Base-by-base conservation (phyloP, 805 yeast species). In the Pichia pseudocactophila region DNA sequence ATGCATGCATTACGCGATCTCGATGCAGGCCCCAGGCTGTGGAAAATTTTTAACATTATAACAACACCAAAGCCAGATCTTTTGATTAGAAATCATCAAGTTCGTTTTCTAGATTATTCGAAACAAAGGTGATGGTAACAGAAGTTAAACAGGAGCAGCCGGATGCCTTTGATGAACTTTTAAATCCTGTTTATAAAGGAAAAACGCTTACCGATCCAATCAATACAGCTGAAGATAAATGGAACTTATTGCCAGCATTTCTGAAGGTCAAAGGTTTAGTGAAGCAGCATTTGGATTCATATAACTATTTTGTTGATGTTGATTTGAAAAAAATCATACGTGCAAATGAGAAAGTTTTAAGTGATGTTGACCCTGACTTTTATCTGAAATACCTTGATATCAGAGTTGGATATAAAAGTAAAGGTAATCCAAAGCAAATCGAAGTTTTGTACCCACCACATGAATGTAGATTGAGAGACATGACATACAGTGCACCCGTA, bases 281-380 rank as follows among this genome's bases (percentile, higher is more conserved):
- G 36, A 92, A 92, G 57, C 98, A 92, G 68, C 98, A 92, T 68
- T 70, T 92, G 57, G 98, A 92, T 59, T 92, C 98, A n/a, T 92
- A 87, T 71, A 90, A 92, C 59, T 92, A 86, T 65, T 92, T 92
- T 61, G 95, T 92, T 16, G 97, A 92, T 55, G 80, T 77, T 7
- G 99, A 92, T 59, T 71, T 92, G 61, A 87, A 85, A 65, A 90
- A 92, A 59, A 92, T 92, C 61, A 82, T 92, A 46, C 69, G 76
- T 52, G 98, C 99, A 13, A 92, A 92, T 61, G 89, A 89, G 64
- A 65, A 76, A 41, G 88, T 92, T 32, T 68, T 92, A 22, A 80
- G 92, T 53, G 98, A 92, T 62, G 97, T 92, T 30, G 97, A 90
- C 64, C 98, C 98, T 1, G 96, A 89, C 57, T 92, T 92, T 57